Percentiles rank a stretch among this genome's conserved stretches.
Conservation (phyloP, 306 rosid genomes). For the Prunus mira region DNA sequence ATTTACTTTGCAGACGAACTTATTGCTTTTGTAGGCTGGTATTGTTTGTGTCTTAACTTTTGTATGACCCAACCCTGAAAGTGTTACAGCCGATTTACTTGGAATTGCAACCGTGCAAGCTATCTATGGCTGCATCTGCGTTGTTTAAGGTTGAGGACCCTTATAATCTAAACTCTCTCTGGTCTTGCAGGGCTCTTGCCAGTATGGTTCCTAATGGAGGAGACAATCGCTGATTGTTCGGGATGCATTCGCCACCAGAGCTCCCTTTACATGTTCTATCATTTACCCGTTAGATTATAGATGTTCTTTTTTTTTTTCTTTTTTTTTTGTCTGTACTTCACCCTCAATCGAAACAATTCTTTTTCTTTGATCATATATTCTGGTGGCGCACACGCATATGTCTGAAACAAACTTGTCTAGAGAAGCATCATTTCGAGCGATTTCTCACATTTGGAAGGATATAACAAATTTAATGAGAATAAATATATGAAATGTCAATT, state of each 20-base stretch:
- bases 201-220: constrained; percentile 43
- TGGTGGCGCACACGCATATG: constrained; percentile 2
- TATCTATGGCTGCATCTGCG: background rate
- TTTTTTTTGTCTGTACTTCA: constrained; percentile 24
- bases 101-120: background rate
- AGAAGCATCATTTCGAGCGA: constrained; percentile 16
- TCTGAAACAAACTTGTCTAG: constrained; percentile 26
- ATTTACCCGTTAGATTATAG: constrained; percentile 22
- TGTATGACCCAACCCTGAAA: background rate
- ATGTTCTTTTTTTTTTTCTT: constrained; percentile 26
- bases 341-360: constrained; percentile 24
- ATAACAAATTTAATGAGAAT: constrained; percentile 32
- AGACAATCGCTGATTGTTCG: constrained; percentile 47
- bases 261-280: constrained; percentile 26
- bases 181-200: constrained; percentile 59
- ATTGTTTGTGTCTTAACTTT: background rate
- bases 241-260: constrained; percentile 24
- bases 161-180: constrained; percentile 9
- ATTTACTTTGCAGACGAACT: background rate
- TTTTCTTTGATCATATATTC: constrained; percentile 12
- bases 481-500: constrained; percentile 15
- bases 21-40: background rate
- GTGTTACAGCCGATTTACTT: background rate
- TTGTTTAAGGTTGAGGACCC: background rate
- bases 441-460: constrained; percentile 21